Percentiles rank a stretch among this genome's conserved stretches.
phyloP scores from a whole-genome alignment of 2,329 filamentous ascomycete genomes.

The Penicillium expansum region DNA sequence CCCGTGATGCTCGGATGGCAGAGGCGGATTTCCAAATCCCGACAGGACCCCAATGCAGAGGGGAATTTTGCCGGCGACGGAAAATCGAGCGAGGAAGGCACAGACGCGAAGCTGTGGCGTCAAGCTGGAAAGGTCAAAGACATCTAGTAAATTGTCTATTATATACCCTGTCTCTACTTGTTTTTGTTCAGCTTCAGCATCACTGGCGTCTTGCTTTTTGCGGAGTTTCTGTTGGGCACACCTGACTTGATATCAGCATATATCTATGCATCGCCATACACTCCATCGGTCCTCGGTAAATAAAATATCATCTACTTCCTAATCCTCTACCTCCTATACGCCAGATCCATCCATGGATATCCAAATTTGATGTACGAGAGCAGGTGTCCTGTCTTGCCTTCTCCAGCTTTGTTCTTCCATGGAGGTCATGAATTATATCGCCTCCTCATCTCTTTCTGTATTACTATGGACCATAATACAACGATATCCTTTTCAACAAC shows the following conservation, averaged over 20 bases:
- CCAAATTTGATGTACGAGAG: not conserved
- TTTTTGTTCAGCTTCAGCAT: slow-evolving; percentile 19
- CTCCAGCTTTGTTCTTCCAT: not conserved
- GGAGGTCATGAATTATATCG: too few relatives aligned
- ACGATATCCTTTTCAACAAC: not conserved
- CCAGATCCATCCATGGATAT: not conserved
- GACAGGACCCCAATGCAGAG: slow-evolving; percentile 57
- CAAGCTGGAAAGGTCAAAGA: slow-evolving; percentile 31
- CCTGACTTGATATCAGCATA: slow-evolving; percentile 8
- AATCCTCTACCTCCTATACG: not conserved
- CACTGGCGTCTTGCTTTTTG: slow-evolving; percentile 20
- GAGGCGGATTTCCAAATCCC: slow-evolving; percentile 62
- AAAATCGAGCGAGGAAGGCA: slow-evolving; percentile 28
- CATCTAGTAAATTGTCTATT: slow-evolving; percentile 22
- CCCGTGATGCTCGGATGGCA: slow-evolving; percentile 92
- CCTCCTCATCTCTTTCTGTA: too few relatives aligned
- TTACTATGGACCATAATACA: not conserved
- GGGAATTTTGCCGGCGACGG: slow-evolving; percentile 58
- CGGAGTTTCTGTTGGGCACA: slow-evolving; percentile 5
- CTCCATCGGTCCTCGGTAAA: not conserved
- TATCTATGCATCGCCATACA: slow-evolving; percentile 1
- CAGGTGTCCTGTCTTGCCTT: not conserved
- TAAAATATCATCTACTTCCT: slow-evolving; percentile 1
- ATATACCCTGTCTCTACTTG: slow-evolving; percentile 9
- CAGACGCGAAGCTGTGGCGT: slow-evolving; percentile 20